Evolutionary conservation across 2,329 filamentous ascomycete species (phyloP).

Genomic region (Rhytidhysteron rufulum): DNA sequence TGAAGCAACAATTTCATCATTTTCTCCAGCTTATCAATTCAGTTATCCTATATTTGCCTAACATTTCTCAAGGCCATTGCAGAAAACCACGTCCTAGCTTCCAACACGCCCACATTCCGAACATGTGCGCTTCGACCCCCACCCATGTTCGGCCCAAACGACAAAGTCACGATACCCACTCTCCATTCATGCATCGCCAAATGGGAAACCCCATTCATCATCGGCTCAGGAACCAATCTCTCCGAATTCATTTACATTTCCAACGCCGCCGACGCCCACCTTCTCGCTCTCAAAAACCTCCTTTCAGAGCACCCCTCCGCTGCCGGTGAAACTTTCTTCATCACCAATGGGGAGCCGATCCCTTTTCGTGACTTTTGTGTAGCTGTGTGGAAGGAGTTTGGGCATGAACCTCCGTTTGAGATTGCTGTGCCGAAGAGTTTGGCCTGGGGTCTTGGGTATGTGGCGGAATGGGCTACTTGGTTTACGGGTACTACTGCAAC

Average conservation of each 20-base stretch:
- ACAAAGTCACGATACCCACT: slow-evolving; percentile 70
- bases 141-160: slow-evolving; percentile 87
- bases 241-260: slow-evolving; percentile 69
- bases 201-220: slow-evolving; percentile 70
- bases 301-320: slow-evolving; percentile 56
- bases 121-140: slow-evolving; percentile 82
- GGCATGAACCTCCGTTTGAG: slow-evolving; percentile 48
- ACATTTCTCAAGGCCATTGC: slow-evolving; percentile 59
- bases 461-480: slow-evolving; percentile 47
- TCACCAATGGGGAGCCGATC: slow-evolving; percentile 83
- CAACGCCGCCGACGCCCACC: slow-evolving; percentile 73
- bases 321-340: slow-evolving; percentile 77
- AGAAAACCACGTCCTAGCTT: slow-evolving; percentile 73
- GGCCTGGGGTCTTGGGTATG: slow-evolving; percentile 46
- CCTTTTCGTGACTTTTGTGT: slow-evolving; percentile 90
- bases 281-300: slow-evolving; percentile 73
- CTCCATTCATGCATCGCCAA: slow-evolving; percentile 68
- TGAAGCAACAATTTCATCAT: too few species aligned
- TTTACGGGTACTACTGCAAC: slow-evolving; percentile 42
- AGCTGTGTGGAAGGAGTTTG: slow-evolving; percentile 67
- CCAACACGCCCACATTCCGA: slow-evolving; percentile 64
- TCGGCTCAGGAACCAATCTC: slow-evolving; percentile 70
- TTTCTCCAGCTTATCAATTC: too few species aligned
- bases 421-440: slow-evolving; percentile 47
- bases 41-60: neutral